Base-by-base conservation (phyloP, 805 yeast genomes). In the Candida silvicultrix region DNA sequence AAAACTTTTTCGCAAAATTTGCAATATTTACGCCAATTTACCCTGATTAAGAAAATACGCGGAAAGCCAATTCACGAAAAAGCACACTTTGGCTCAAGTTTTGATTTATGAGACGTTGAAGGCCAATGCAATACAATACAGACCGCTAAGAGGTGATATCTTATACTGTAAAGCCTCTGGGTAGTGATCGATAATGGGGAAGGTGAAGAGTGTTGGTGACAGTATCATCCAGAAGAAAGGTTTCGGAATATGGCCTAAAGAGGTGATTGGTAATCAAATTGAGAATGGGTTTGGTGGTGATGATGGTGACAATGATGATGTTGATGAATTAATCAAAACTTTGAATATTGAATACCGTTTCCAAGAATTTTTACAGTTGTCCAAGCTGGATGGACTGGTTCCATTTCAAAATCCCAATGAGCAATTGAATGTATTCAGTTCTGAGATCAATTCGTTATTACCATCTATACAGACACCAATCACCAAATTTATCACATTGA, bases 301-400 rank as follows among this genome's bases (percentile, higher is more conserved):
- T 23, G 25, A 23, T 23, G 9, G 9, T 23, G 25, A 23, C 9
- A 23, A 6, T 8, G 39, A 39, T 29, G 42, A 21, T 22, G 39
- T 39, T 29, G 40, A 21, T 31, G 19, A 31, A 14, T 38, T 46
- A 22, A 8, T 31, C 5, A 40, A 37, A 5, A 42, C 38, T 2
- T 23, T 46, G 14, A 36, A 43, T 18, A 20, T 46, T 12, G 49
- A 46, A 20, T 43, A 43, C 16, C 21, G 38, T 7, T 15, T 41
- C 18, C 28, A 28, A 21, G 11, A 21, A 14, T 31, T 9, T 10
- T 10, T 34, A 14, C 11, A 25, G 14, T 8, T 49, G 53, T 4
- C 18, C 51, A 32, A 32, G 15, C 8, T 52, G 15, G 37, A 16
- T 32, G 36, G 23, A 3, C 37, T 34, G 28, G 37, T 29, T 11